A percentile compares a stretch with the other conserved stretches of the same genome.
Conservation (phyloP, 2,329 filamentous ascomycete species). For the Aspergillaceae sp. region DNA sequence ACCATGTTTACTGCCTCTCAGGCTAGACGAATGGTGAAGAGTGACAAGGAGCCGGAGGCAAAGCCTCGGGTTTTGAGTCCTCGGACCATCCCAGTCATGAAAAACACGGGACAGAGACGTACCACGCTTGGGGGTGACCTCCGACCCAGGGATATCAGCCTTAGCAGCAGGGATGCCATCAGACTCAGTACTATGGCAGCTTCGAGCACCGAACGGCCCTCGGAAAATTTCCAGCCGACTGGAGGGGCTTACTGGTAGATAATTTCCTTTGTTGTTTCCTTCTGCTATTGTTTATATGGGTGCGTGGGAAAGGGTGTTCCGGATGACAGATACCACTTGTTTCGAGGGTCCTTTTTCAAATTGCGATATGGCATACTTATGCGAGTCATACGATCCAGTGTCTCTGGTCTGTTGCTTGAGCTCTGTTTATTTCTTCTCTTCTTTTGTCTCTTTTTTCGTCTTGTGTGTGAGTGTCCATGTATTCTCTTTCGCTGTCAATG, state of each 20-base stretch:
- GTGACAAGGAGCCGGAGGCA: conserved; percentile 48
- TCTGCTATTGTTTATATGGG: conserved; percentile 12
- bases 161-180: conserved; percentile 30
- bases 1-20: conserved; percentile 57
- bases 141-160: conserved; percentile 30
- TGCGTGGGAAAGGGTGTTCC: conserved; percentile 16
- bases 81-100: conserved; percentile 50
- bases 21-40: conserved; percentile 58
- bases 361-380: conserved; percentile 1
- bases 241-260: conserved; percentile 21
- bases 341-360: conserved; percentile 3
- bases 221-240: conserved; percentile 21
- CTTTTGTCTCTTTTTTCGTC: no score
- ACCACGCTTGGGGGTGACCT: conserved; percentile 36
- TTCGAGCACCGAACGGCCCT: conserved; percentile 23
- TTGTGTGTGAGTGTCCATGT: no score
- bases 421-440: conserved; percentile 6
- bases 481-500: conserved; percentile 8
- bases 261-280: conserved; percentile 3
- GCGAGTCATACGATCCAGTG: neutral
- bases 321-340: conserved; percentile 24
- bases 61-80: conserved; percentile 54
- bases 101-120: conserved; percentile 38
- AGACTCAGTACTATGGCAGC: conserved; percentile 32
- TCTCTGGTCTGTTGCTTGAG: conserved; percentile 1